A percentile compares a stretch with the other conserved stretches of the same genome.
These are phyloP conservation scores for Erodium moschatum DNA, from an alignment of 441 rosid genomes.

Conservation along the genomic window DNA sequence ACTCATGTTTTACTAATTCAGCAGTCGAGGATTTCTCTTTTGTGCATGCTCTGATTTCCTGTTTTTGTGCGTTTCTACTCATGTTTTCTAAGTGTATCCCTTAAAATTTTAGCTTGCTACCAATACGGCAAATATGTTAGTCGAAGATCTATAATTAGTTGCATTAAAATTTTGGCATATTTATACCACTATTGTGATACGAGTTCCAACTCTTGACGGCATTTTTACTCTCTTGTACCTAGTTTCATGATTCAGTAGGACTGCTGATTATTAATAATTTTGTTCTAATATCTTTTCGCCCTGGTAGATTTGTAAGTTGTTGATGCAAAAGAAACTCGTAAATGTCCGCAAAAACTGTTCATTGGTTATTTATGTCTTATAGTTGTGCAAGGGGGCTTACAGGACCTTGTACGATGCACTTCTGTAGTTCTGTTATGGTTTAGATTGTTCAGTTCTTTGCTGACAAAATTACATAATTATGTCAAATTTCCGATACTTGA, in stretches of 20 bases:
- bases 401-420: not conserved
- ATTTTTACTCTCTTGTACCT: not conserved
- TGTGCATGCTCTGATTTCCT: conserved; percentile 5
- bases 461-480: not conserved
- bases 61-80: not conserved
- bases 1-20: conserved; percentile 57
- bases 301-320: no score
- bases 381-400: not conserved
- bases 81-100: conserved; percentile 4
- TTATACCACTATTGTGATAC: not conserved
- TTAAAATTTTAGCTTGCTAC: not conserved
- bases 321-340: not conserved
- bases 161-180: not conserved
- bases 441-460: not conserved
- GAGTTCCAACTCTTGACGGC: not conserved
- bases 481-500: not conserved
- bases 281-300: not conserved
- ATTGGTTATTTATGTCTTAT: not conserved
- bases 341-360: not conserved
- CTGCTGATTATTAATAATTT: not conserved
- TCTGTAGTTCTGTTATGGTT: not conserved
- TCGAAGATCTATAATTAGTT: not conserved
- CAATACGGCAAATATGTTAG: not conserved
- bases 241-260: not conserved
- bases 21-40: conserved; percentile 49